Conservation (phyloP, 2,329 filamentous ascomycete species). For the Dactylellina cionopaga region DNA sequence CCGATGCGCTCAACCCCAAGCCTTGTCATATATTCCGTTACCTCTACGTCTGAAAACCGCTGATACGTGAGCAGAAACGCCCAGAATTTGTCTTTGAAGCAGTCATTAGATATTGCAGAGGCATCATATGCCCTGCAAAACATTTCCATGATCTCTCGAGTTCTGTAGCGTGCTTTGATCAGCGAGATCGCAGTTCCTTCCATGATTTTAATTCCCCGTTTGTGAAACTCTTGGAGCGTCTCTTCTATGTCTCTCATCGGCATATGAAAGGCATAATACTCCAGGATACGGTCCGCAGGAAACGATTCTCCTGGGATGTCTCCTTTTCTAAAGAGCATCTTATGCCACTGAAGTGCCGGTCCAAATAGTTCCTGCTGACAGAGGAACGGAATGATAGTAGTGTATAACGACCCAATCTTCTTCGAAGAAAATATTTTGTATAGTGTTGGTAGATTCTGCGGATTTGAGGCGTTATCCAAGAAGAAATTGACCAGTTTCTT, state of each 20-base stretch:
- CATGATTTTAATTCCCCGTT: constrained; percentile 38
- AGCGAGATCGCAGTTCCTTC: constrained; percentile 51
- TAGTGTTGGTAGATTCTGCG: constrained; percentile 13
- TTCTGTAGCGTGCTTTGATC: constrained; percentile 49
- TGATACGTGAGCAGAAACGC: constrained; percentile 50
- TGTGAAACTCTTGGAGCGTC: constrained; percentile 51
- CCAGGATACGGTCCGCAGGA: constrained; percentile 50
- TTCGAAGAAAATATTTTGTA: constrained; percentile 27
- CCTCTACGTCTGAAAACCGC: constrained; percentile 37
- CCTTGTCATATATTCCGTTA: constrained; percentile 52
- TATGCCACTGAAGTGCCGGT: constrained; percentile 54
- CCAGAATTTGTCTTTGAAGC: constrained; percentile 56
- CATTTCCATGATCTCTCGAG: constrained; percentile 52
- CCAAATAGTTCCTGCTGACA: constrained; percentile 48
- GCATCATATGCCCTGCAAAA: constrained; percentile 49
- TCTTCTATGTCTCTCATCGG: constrained; percentile 50
- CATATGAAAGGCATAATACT: constrained; percentile 53
- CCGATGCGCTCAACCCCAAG: constrained; percentile 40
- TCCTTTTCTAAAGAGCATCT: constrained; percentile 52
- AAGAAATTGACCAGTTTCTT: constrained; percentile 51
- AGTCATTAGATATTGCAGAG: constrained; percentile 30
- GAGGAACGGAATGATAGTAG: constrained; percentile 50
- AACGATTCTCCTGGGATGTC: constrained; percentile 54
- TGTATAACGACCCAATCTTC: constrained; percentile 47
- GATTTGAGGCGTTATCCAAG: constrained; percentile 6